A percentile compares a stretch with the other conserved stretches of the same genome.
Evolutionary conservation across 2,329 filamentous ascomycete species (phyloP).

Genomic region (Pyricularia sp.): DNA sequence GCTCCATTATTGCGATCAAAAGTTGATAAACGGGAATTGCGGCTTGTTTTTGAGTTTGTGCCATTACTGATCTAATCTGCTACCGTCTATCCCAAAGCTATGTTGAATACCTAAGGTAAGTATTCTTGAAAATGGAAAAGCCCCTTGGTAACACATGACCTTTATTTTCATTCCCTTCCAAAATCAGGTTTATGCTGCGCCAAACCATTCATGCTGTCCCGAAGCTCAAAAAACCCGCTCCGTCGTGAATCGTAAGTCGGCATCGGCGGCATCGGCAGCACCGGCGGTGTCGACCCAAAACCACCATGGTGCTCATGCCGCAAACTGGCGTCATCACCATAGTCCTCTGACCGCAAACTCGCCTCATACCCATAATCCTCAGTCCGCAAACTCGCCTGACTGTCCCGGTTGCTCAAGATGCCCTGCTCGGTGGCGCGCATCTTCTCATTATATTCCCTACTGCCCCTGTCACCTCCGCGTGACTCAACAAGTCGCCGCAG

Average conservation of each 20-base stretch:
- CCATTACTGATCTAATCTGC: background rate
- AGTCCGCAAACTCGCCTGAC: background rate
- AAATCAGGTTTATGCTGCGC: slow-evolving; percentile 1
- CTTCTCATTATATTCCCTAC: background rate
- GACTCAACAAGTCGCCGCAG: background rate
- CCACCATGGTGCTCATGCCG: background rate
- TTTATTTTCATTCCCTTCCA: background rate
- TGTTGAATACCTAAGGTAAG: too few relatives aligned
- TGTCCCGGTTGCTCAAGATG: background rate
- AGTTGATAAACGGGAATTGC: background rate
- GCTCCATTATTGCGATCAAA: too few relatives aligned
- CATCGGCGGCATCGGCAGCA: background rate
- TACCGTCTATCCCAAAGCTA: too few relatives aligned
- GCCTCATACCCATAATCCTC: background rate
- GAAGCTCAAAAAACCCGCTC: slow-evolving; percentile 5
- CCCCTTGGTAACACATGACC: background rate
- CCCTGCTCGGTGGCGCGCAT: background rate
- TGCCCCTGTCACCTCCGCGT: background rate
- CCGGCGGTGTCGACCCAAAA: background rate
- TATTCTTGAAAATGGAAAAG: background rate
- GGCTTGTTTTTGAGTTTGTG: background rate
- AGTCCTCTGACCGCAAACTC: background rate
- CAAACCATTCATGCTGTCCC: slow-evolving; percentile 7
- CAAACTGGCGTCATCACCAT: background rate
- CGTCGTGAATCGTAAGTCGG: slow-evolving; percentile 5